A percentile compares a stretch with the other conserved stretches of the same genome.
phyloP scores from a whole-genome alignment of 805 yeast genomes.

The Metschnikowia bowlesiae region DNA sequence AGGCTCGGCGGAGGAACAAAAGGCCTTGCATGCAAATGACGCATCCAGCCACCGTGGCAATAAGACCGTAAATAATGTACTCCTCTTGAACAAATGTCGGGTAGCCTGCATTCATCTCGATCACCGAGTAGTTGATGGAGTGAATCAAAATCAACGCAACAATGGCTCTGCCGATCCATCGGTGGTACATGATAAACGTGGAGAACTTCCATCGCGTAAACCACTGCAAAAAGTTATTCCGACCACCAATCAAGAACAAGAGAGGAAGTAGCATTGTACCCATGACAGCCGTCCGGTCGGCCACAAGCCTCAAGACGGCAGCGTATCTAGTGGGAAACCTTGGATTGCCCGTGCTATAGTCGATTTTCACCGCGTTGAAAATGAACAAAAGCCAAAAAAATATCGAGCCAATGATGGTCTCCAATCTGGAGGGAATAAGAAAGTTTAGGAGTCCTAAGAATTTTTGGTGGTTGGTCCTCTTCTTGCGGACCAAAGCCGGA shows the following conservation, averaged over 20 bases:
- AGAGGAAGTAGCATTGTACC: slow-evolving; percentile 16
- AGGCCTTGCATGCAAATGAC: slow-evolving; percentile 17
- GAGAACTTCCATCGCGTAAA: slow-evolving; percentile 18
- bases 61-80: slow-evolving; percentile 14
- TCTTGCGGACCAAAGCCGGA: slow-evolving; percentile 34
- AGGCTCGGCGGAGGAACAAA: slow-evolving; percentile 12
- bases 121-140: slow-evolving; percentile 10
- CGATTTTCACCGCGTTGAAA: slow-evolving; percentile 16
- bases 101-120: neutral
- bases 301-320: slow-evolving; percentile 10
- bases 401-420: slow-evolving; percentile 21
- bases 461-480: slow-evolving; percentile 25
- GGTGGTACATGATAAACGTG: slow-evolving; percentile 15
- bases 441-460: slow-evolving; percentile 22
- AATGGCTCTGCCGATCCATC: slow-evolving; percentile 18
- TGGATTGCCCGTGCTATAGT: slow-evolving; percentile 30
- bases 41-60: slow-evolving; percentile 11
- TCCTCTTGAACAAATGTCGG: slow-evolving; percentile 5
- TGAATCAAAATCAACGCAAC: slow-evolving; percentile 15
- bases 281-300: slow-evolving; percentile 16
- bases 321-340: slow-evolving; percentile 21
- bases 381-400: slow-evolving; percentile 15
- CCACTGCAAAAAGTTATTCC: slow-evolving; percentile 19
- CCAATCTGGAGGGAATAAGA: slow-evolving; percentile 23
- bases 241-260: slow-evolving; percentile 17